Evolutionary conservation across 2,329 filamentous ascomycete species (phyloP), one percentile per base, ranked within the genome.

Genomic region (Cadophora gregata): DNA sequence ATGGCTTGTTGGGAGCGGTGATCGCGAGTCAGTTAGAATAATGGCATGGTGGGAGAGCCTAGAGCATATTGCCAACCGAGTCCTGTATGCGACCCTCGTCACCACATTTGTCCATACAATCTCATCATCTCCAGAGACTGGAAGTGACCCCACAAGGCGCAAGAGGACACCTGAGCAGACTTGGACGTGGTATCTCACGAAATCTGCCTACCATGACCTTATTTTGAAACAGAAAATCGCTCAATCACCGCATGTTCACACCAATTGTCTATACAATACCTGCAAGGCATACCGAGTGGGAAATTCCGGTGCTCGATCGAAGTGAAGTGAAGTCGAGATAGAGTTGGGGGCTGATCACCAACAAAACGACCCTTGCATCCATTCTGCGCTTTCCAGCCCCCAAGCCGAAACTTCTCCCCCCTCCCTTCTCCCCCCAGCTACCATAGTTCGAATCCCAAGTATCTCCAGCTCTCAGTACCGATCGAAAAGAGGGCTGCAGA

Each of bases 341-440:
- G 21, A 45, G 60, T 62, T 62, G 60, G 60, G 60, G 60, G 60
- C 60, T 62, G 38, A 62, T 24, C 14, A 51, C 24, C 38, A 33
- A 29, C 25, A n/a, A 19, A 7, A 10, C 38, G 25, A 29, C 59
- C 19, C 24, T 9, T n/a, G n/a, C 27, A 7, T 21, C 59, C 59
- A 47, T 53, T 8, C 25, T 14, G 19, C 58, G 24, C 31, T 47
- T 21, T 42, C 12, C 42, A n/a, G 7, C 42, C 59, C 31, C 59
- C 59, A 48, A 21, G 24, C 5, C 59, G 42, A 48, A 21, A 14
- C 5, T 4, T n/a, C 25, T 33, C 50, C n/a, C 14, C 29, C 50
- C n/a, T 29, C 24, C 19, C 42, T 45, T 12, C 5, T 19, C 47
- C n/a, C 31, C 14, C 47, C 9, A n/a, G 25, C n/a, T 51, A 36